Conservation (phyloP, 768 basidiomycete genomes). For the Termitomyces sp. region DNA sequence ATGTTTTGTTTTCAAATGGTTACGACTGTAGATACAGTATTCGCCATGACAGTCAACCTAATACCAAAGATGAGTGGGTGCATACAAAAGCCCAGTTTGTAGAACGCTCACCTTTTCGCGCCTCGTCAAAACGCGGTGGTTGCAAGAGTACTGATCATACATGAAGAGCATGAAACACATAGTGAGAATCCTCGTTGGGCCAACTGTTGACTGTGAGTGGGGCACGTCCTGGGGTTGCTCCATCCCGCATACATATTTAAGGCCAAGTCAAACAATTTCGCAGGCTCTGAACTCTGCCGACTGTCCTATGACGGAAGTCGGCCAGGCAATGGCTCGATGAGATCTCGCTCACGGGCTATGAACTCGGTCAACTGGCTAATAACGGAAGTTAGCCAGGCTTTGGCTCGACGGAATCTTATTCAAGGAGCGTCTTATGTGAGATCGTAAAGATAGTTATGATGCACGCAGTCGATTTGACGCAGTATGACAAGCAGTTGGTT, state of each 20-base stretch:
- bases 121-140: slow-evolving; percentile 22
- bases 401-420: neutral
- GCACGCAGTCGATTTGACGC: neutral
- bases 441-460: neutral
- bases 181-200: neutral
- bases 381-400: neutral
- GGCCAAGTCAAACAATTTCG: neutral
- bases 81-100: neutral
- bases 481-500: neutral
- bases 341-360: neutral
- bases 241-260: neutral
- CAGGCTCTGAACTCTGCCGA: neutral
- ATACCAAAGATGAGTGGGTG: neutral
- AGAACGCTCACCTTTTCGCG: slow-evolving; percentile 26
- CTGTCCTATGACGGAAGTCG: neutral
- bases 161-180: slow-evolving; percentile 29
- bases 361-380: neutral
- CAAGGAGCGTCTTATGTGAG: neutral
- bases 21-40: slow-evolving; percentile 33
- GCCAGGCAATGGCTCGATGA: neutral
- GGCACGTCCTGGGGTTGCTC: neutral
- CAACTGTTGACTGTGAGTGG: neutral
- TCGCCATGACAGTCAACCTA: slow-evolving; percentile 45
- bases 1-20: slow-evolving; percentile 27
- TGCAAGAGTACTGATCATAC: slow-evolving; percentile 26